Evolutionary conservation across 495 filamentous ascomycete genomes (phyloP), one percentile per base, ranked within the genome.

Genomic region (Penicillium antarcticum): DNA sequence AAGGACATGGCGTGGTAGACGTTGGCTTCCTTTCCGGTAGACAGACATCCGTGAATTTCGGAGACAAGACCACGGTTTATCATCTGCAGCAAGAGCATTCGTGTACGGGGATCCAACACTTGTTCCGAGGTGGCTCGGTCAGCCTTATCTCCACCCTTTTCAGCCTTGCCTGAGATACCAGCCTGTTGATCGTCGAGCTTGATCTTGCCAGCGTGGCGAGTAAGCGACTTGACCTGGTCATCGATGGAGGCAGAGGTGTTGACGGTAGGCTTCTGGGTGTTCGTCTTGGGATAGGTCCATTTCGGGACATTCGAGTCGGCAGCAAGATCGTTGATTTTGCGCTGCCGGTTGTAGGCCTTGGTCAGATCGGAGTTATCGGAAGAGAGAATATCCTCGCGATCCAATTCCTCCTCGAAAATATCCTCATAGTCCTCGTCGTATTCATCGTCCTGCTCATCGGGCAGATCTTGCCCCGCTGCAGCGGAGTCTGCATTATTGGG

Each of bases 21-120:
- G 56, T 98, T 97, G 39, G 94, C 94, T 69, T 98, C 94, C 65
- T 98, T 98, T 39, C 94, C 94, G 0, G 94, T 97, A 36, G 88
- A 94, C 54, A 98, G 73, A 66, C 91, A 91, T 9, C 94, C 94
- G 62, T 97, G 88, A 31, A 96, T 83, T 63, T 90, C 88, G 16
- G 89, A 82, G 13, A 97, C 78, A 42, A 91, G 69, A 18, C 83
- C 82, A 3, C 88, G 80, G 63, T 97, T 96, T 72, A 97, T 92
- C 80, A 97, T 86, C 71, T 97, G 89, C 51, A 96, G 74, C 33
- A 98, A 75, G 41, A 97, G 92, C 89, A 96, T 95, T 46, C 91
- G 85, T 23, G 94, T 97, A 21, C 89, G 82, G 31, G 91, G 88
- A 70, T 98, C 94, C 54, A 98, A 74, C 29, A 97, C 94, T 63